Percentiles rank a stretch among this genome's conserved stretches.
phyloP scores from a whole-genome alignment of 371 early-diverging fungal genomes.

The Capillidium rhysosporum region DNA sequence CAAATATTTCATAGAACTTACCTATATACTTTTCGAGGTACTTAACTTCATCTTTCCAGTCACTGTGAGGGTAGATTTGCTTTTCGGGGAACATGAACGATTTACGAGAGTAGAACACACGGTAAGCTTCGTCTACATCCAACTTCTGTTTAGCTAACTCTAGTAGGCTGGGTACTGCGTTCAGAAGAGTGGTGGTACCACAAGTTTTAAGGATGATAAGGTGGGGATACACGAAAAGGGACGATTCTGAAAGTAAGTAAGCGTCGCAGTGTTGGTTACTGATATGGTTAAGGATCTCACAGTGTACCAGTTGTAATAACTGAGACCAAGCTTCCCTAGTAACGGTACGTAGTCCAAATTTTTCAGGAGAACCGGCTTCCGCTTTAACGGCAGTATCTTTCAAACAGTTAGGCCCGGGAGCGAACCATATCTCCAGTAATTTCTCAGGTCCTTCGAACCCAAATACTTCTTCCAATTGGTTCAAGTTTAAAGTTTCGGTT shows the following conservation, averaged over 20 bases:
- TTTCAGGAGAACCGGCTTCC: conserved; percentile 15
- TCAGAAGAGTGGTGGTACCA: conserved; percentile 83
- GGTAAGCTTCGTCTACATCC: conserved; percentile 48
- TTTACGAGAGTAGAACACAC: conserved; percentile 88
- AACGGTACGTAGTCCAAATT: conserved; percentile 52
- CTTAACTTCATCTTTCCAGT: conserved; percentile 74
- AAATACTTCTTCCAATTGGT: conserved; percentile 8
- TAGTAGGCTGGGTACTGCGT: conserved; percentile 62
- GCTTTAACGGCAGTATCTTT: conserved; percentile 15
- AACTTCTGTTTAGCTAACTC: conserved; percentile 55
- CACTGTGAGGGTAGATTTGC: conserved; percentile 70
- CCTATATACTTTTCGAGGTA: conserved; percentile 47
- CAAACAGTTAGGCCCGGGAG: conserved; percentile 13
- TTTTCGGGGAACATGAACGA: conserved; percentile 88
- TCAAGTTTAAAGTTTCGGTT: neutral
- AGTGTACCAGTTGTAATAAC: conserved; percentile 80
- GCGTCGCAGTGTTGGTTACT: conserved; percentile 59
- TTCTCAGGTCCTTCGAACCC: conserved; percentile 88
- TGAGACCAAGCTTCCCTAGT: conserved; percentile 60
- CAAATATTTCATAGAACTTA: conserved; percentile 11
- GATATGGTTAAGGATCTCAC: conserved; percentile 69
- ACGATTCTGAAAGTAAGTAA: conserved; percentile 85
- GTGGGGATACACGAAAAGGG: conserved; percentile 90
- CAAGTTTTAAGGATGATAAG: conserved; percentile 90
- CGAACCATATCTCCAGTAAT: conserved; percentile 89